Evolutionary conservation across 176 grass and related monocot species (phyloP), one percentile per base, ranked within the genome.

Genomic region (Hordeum marinum): DNA sequence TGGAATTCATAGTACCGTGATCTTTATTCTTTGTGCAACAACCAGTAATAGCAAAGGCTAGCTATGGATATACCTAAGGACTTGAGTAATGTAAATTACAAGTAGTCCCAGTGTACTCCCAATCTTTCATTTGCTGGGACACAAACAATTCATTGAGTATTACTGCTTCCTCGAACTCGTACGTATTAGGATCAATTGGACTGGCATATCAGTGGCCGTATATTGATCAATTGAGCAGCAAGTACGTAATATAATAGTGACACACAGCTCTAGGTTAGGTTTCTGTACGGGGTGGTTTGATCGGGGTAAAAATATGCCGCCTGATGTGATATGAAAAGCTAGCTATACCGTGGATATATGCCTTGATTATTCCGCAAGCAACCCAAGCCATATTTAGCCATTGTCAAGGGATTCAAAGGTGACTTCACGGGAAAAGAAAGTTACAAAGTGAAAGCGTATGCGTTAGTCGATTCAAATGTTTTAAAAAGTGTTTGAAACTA

Each of bases 331-430:
- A 9, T 11, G 67, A 57, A 68, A 41, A 3, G 82, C 26, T 63
- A 34, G 10, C 12, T 69, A 29, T 36, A 83, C 61, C 70, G 6
- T 36, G 65, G 72, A 50, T 52, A 76, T 35, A 72, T 86, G 54
- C 88, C 73, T 86, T 90, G 88, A 90, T 90, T 79, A 21, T 73
- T 73, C 10, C 1, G 21, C 79, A 90, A 90, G 88, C 26, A 80
- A 88, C 63, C 11, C 7, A 40, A 6, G n/a, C 0, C 35, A 40
- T 39, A 21, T 5, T 17, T 66, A 32, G 26, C 8, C 18, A 34
- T 6, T 40, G 11, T 25, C 9, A 17, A 39, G 7, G 66, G 66
- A 6, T 72, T n/a, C 3, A 4, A 13, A 45, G 42, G 42, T 45
- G 42, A 4, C 42, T 2, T 40, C 69, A 72, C 8, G 55, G 21